These are phyloP conservation scores for Daucus carota DNA, from an alignment of 129 eudicot species.

Conservation along the genomic window DH1_v3.0 NC_030384.2:34802001-34802500, in stretches of 20 bases:
- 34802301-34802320: neutral
- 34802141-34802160: neutral
- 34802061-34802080: slow-evolving; percentile 83
- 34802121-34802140: too few relatives aligned
- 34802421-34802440: slow-evolving; percentile 82
- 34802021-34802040: slow-evolving; percentile 94
- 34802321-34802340: too few relatives aligned
- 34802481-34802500: slow-evolving; percentile 3
- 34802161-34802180: neutral
- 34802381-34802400: slow-evolving; percentile 94
- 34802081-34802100: slow-evolving; percentile 31
- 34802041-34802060: slow-evolving; percentile 70
- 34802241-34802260: neutral
- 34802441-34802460: slow-evolving; percentile 94
- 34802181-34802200: neutral
- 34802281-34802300: neutral
- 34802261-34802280: neutral
- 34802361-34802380: slow-evolving; percentile 77
- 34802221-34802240: neutral
- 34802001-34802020: slow-evolving; percentile 76
- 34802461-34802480: slow-evolving; percentile 46
- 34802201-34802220: neutral
- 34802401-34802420: slow-evolving; percentile 76
- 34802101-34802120: neutral
- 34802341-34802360: slow-evolving; percentile 75